Evolutionary conservation across 352 stramenopile species (phyloP).

Genomic region (Globisporangium megalacanthum): DNA sequence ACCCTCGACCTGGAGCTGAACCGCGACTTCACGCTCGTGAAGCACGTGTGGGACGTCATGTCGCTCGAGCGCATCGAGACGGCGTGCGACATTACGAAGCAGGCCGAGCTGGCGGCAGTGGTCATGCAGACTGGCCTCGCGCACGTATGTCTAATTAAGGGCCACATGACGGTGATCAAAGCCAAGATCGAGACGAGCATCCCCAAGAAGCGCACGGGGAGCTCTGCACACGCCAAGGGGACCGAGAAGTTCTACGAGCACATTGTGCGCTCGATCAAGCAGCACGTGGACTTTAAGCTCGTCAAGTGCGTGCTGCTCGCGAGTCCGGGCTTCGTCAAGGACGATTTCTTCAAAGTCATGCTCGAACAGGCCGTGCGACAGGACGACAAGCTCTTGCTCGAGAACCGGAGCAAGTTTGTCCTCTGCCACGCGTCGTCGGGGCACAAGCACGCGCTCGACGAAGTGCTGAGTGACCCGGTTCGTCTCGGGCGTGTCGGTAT

Average conservation of each 20-base stretch:
- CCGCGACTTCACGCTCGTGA: constrained; percentile 95
- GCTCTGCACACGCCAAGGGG: constrained; percentile 90
- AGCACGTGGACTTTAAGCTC: constrained; percentile 96
- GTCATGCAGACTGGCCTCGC: constrained; percentile 95
- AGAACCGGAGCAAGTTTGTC: constrained; percentile 97
- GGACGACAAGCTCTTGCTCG: constrained; percentile 93
- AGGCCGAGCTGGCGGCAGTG: constrained; percentile 94
- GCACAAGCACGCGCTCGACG: constrained; percentile 97
- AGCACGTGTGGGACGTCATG: constrained; percentile 97
- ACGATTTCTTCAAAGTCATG: constrained; percentile 98
- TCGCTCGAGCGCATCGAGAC: constrained; percentile 95
- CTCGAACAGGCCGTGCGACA: constrained; percentile 87
- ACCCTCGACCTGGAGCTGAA: constrained; percentile 97
- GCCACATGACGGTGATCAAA: constrained; percentile 94
- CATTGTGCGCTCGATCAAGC: constrained; percentile 93
- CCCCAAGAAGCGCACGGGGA: constrained; percentile 96
- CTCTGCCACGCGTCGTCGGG: constrained; percentile 93
- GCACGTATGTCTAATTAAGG: constrained; percentile 97
- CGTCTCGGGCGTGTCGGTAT: not conserved
- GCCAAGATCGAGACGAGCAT: constrained; percentile 96
- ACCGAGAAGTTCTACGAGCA: constrained; percentile 96
- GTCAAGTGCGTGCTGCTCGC: constrained; percentile 96
- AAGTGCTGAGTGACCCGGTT: constrained; percentile 92
- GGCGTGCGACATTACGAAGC: constrained; percentile 91
- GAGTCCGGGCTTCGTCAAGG: constrained; percentile 96